Conservation (phyloP, 345 rosid species). For the Combretum micranthum region DNA sequence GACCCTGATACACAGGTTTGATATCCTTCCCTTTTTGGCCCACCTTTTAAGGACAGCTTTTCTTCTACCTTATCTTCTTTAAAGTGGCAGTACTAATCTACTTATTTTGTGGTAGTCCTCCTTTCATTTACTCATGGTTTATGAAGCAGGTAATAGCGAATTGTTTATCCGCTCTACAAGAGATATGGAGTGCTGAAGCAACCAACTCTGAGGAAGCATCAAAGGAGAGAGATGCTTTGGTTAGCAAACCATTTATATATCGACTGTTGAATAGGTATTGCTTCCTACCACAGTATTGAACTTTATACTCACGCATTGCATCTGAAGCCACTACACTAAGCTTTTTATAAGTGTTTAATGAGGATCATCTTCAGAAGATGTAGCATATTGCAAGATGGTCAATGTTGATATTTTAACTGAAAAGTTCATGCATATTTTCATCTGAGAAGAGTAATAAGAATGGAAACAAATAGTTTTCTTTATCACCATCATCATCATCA, state of each 20-base stretch:
- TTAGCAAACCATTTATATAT: conserved; percentile 75
- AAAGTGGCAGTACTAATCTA: background rate
- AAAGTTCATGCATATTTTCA: no score
- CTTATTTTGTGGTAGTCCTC: background rate
- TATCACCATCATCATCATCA: no score
- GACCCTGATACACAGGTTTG: conserved; percentile 84
- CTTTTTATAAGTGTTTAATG: no score
- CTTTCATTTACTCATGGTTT: conserved; percentile 1
- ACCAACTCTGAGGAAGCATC: conserved; percentile 83
- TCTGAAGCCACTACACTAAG: no score
- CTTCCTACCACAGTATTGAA: conserved; percentile 1
- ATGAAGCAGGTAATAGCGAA: conserved; percentile 73
- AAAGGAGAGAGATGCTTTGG: conserved; percentile 68
- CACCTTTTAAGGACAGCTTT: background rate
- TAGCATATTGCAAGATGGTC: no score
- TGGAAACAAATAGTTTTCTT: no score
- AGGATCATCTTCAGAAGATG: no score
- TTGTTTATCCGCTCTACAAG: conserved; percentile 88
- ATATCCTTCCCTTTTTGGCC: background rate
- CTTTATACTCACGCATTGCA: background rate
- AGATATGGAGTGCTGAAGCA: conserved; percentile 88
- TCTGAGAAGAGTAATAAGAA: no score
- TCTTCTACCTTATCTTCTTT: background rate
- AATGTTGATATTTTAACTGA: no score
- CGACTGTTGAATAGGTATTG: conserved; percentile 72